Evolutionary conservation across 768 basidiomycete species (phyloP), one percentile per base, ranked within the genome.

Genomic region (Panaeolus papilionaceus): DNA sequence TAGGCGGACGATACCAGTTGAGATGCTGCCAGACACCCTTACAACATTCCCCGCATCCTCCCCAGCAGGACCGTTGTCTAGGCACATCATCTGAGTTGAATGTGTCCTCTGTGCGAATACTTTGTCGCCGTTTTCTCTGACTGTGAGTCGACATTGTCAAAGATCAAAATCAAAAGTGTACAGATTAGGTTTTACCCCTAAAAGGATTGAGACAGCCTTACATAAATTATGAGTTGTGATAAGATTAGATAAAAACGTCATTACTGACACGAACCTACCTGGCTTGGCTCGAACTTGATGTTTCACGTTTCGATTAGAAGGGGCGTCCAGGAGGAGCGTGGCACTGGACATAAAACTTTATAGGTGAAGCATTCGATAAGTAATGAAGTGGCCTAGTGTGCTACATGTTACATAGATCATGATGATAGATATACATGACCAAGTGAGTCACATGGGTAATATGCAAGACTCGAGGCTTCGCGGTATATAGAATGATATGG

Each of bases 1-100:
- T 63, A 11, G 73, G 73, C 28, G 67, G 20, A 37, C 66, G 67
- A 37, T 65, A 74, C 71, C 73, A 74, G 28, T 61, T 64, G 33
- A 58, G 4, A 28, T 28, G 54, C 14, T 33, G 54, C 28, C 28
- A 58, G 26, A 37, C 33, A 33, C 11, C 12, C 11, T 14, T 58
- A 26, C 12, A 7, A 23, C 23, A 49, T 49, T 49, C 47, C 47
- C 54, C 28, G 54, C 54, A 58, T 7, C 28, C 28, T 33, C 28
- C 54, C 54, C 28, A 58, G 33, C 54, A 37, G 11, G 54, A 33
- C 11, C 4, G 26, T 37, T 33, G 26, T 58, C 54, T 37, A 11
- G 54, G 28, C 14, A 58, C 54, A 6, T 54, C 51, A 54, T 58
- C 54, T 28, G 12, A 28, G 16, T 16, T 33, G 54, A 9, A 58